Conservation (phyloP, 352 stramenopile genomes). For the Aphanomyces cochlioides region DNA sequence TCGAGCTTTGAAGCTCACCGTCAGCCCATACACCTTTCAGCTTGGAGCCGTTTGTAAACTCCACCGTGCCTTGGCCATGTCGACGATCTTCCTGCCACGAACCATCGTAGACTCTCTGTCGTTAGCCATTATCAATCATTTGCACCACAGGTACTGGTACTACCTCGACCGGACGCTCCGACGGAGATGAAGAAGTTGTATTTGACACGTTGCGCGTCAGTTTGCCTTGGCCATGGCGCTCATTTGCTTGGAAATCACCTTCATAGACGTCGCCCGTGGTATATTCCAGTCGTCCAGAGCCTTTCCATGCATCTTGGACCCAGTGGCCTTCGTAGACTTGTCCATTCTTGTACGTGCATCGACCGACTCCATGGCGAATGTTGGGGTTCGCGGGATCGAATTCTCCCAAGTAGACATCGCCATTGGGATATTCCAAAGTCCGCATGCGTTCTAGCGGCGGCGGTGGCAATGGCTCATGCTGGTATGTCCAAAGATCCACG, state of each 20-base stretch:
- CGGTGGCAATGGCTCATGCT: conserved; percentile 41
- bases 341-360: conserved; percentile 53
- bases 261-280: conserved; percentile 47
- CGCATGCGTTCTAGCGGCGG: conserved; percentile 17
- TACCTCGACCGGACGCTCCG: background rate
- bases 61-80: conserved; percentile 51
- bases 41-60: conserved; percentile 43
- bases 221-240: conserved; percentile 42
- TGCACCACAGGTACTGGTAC: background rate
- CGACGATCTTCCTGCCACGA: conserved; percentile 48
- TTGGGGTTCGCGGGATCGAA: conserved; percentile 8
- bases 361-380: conserved; percentile 53
- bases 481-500: conserved; percentile 61
- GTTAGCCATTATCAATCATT: background rate
- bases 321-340: conserved; percentile 70
- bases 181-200: background rate
- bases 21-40: conserved; percentile 43
- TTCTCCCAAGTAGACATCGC: conserved; percentile 68
- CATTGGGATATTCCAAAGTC: conserved; percentile 38
- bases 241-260: conserved; percentile 36
- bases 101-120: conserved; percentile 34
- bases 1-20: conserved; percentile 29
- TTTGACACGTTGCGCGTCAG: conserved; percentile 36
- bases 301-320: conserved; percentile 44
- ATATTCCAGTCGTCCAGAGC: conserved; percentile 54